phyloP scores from a whole-genome alignment of 257 asterid species.

The Ligustrum vulgare region DNA sequence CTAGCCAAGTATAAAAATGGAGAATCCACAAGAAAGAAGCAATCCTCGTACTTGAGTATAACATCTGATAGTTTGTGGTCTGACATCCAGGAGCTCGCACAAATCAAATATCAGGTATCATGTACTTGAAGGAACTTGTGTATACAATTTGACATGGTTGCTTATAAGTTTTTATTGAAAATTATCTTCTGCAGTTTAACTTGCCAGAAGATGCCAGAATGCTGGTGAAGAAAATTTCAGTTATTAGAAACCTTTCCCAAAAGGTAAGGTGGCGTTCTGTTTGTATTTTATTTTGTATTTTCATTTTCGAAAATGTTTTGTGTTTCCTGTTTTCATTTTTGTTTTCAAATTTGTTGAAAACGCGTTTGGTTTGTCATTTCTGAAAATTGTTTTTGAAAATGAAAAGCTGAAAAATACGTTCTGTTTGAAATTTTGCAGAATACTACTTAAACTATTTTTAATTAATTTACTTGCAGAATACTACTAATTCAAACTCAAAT shows the following conservation, averaged over 20 bases:
- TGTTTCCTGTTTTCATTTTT: no score
- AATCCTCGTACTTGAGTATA: conserved; percentile 48
- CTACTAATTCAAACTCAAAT: no score
- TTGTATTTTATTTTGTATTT: no score
- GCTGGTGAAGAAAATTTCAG: conserved; percentile 70
- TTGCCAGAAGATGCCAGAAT: conserved; percentile 65
- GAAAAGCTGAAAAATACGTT: no score
- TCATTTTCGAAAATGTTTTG: no score
- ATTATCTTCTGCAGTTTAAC: conserved; percentile 57
- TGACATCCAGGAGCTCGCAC: conserved; percentile 78
- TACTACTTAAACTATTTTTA: no score
- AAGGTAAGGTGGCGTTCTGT: no score
- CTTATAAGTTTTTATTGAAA: conserved; percentile 13
- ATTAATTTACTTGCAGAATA: no score
- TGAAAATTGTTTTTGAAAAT: no score
- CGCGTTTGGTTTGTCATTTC: no score
- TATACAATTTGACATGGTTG: conserved; percentile 5
- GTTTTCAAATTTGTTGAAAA: no score
- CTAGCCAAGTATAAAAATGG: conserved; percentile 52
- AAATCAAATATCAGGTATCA: conserved; percentile 80
- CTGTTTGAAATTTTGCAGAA: no score
- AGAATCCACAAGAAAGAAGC: conserved; percentile 54
- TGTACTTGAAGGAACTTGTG: conserved; percentile 11
- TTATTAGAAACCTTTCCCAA: conserved; percentile 75
- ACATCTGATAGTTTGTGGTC: conserved; percentile 83